Evolutionary conservation across 139 green algal genomes (phyloP), one percentile per base, ranked within the genome.

Genomic region (Parachlorella kessleri): DNA sequence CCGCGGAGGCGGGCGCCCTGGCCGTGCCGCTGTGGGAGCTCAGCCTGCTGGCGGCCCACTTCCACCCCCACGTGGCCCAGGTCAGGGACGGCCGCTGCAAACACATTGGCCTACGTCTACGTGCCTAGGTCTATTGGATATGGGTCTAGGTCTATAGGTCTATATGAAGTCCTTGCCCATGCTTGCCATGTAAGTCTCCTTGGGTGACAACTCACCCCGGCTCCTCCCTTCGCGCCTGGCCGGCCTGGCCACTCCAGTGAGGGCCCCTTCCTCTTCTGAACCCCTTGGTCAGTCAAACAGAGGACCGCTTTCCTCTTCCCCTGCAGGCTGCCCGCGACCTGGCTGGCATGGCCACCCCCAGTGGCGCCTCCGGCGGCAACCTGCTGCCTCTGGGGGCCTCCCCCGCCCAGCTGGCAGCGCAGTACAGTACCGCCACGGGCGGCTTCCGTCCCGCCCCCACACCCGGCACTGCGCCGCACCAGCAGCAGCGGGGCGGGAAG

Each of bases 21-120:
- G 39, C 72, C 6, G 70, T 64, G 14, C 86, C 85, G 0, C 59
- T 91, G 28, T 92, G 87, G 87, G 86, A 92, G 75, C 69, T 92
- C 24, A 66, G 53, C 32, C 64, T 92, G 64, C 71, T 89, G 30
- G n/a, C 33, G 4, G 35, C 21, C 24, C 87, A 92, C 77, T 84
- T 81, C 78, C 77, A 89, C 59, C 86, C 86, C 2, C 33, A 74
- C 32, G 71, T 89, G 32, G 39, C 72, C 1, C 26, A 76, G 37
- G 75, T 66, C 33, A n/a, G n/a, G n/a, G n/a, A n/a, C n/a, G n/a
- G n/a, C n/a, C n/a, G n/a, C n/a, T n/a, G n/a, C n/a, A n/a, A n/a
- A n/a, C n/a, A n/a, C n/a, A n/a, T n/a, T n/a, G n/a, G n/a, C n/a
- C n/a, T n/a, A n/a, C n/a, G n/a, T n/a, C n/a, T n/a, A n/a, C n/a